A percentile compares a stretch with the other conserved stretches of the same genome.
These are phyloP conservation scores for Dittrichia graveolens DNA, from an alignment of 129 eudicot genomes.

Conservation along the genomic window DNA sequence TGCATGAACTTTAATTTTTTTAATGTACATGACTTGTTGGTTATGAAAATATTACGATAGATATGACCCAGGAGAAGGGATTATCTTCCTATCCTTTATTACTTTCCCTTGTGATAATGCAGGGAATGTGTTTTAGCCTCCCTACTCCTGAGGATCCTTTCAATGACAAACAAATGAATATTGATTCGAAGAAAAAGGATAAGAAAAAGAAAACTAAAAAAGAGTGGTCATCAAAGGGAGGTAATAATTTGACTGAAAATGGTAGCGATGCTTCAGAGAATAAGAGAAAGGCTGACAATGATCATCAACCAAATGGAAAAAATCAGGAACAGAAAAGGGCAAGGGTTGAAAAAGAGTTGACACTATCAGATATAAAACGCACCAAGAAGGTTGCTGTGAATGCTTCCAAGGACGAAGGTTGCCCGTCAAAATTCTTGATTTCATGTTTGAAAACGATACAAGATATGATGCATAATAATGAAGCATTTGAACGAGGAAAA, in stretches of 20 bases:
- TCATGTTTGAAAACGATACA: constrained; percentile 73
- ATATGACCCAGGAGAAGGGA: neutral
- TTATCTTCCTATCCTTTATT: neutral
- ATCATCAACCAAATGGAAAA: constrained; percentile 13
- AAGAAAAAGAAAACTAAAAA: constrained; percentile 44
- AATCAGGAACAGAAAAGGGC: constrained; percentile 28
- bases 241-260: constrained; percentile 26
- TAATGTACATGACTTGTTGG: neutral
- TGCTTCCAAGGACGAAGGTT: constrained; percentile 31
- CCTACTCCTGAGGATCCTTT: constrained; percentile 87
- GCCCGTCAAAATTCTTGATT: constrained; percentile 75
- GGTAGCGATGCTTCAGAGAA: constrained; percentile 27
- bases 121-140: constrained; percentile 90
- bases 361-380: constrained; percentile 12
- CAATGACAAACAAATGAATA: constrained; percentile 53
- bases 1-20: neutral
- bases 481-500: constrained; percentile 39
- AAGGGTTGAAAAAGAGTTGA: constrained; percentile 28
- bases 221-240: constrained; percentile 31
- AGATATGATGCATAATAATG: constrained; percentile 46
- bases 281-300: constrained; percentile 34
- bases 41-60: neutral
- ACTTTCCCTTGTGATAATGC: constrained; percentile 13
- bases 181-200: constrained; percentile 36
- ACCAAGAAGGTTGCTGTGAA: constrained; percentile 11